Conservation (phyloP, 108 stramenopile genomes). For the Skeletonema tropicum region DNA sequence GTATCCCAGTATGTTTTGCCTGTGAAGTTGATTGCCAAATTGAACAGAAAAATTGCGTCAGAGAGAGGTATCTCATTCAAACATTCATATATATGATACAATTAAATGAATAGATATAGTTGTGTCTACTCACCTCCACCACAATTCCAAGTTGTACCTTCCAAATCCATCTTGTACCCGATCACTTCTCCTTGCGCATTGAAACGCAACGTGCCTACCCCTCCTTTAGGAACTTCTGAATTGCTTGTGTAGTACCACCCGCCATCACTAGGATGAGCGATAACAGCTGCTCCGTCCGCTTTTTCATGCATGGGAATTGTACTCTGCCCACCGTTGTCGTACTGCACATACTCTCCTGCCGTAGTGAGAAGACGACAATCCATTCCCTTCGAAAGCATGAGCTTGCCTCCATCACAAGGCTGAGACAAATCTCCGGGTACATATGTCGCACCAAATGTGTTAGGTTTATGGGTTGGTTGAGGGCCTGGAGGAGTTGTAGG, state of each 20-base stretch:
- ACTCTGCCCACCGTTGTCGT: neutral
- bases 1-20: constrained; percentile 51
- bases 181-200: constrained; percentile 40
- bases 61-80: too few species aligned
- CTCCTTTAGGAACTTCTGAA: constrained; percentile 56
- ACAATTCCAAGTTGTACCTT: too few species aligned
- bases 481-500: constrained; percentile 1
- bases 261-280: constrained; percentile 28
- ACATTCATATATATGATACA: too few species aligned
- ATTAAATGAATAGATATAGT: too few species aligned
- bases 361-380: constrained; percentile 6
- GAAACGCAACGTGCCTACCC: constrained; percentile 60
- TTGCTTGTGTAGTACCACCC: constrained; percentile 71
- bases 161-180: constrained; percentile 49
- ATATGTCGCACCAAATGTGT: neutral
- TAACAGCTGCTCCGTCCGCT: constrained; percentile 58
- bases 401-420: neutral
- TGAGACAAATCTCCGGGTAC: constrained; percentile 12
- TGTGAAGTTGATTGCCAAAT: too few species aligned
- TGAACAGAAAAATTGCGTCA: too few species aligned
- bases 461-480: neutral
- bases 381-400: constrained; percentile 4
- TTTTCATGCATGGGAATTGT: constrained; percentile 23
- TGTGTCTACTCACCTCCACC: too few species aligned
- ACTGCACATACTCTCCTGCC: neutral